Base-by-base conservation (phyloP, 768 basidiomycete genomes). In the Cubamyces lactineus region DNA sequence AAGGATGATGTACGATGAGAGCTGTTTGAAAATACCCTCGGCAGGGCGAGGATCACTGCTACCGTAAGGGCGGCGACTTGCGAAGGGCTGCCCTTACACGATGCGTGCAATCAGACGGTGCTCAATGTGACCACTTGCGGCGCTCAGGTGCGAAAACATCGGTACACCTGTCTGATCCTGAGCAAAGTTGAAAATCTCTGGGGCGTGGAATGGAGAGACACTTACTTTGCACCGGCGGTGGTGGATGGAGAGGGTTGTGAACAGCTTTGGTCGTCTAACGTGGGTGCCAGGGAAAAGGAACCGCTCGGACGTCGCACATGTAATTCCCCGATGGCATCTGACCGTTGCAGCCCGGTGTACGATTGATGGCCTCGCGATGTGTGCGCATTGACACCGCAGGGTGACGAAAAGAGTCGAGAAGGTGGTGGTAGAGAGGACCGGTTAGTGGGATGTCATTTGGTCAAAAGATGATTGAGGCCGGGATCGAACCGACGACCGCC, bases 401-500 rank as follows among this genome's bases (percentile, higher is more conserved):
- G 41, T 15, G 5, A 28, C 1, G 24, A 16, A 24, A 17, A 24
- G 53, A 19, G 21, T 23, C 24, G 34, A 15, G 41, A 41, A 9
- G 23, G 53, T 24, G 40, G 34, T 19, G 11, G 34, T 26, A n/a
- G 47, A 30, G 17, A 46, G 38, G 38, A 2, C 2, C 5, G 8
- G 6, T 3, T 3, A 2, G 0, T 2, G 1, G 15, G 46, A 41
- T 5, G 19, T 13, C 28, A 28, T 7, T 28, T 28, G 28, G 7
- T 39, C 19, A 7, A 28, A 43, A 53, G 53, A 30, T 54, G 54
- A 64, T 52, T 63, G 58, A 56, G 58, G 63, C 58, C 63, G 58
- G 63, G 63, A 60, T 59, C 53, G 63, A 64, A 64, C 63, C 63
- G 58, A 64, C 53, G 58, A 64, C 58, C 63, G 54, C 58, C 43